Conservation (phyloP, 495 filamentous ascomycete genomes). For the Tuber brumale region DNA sequence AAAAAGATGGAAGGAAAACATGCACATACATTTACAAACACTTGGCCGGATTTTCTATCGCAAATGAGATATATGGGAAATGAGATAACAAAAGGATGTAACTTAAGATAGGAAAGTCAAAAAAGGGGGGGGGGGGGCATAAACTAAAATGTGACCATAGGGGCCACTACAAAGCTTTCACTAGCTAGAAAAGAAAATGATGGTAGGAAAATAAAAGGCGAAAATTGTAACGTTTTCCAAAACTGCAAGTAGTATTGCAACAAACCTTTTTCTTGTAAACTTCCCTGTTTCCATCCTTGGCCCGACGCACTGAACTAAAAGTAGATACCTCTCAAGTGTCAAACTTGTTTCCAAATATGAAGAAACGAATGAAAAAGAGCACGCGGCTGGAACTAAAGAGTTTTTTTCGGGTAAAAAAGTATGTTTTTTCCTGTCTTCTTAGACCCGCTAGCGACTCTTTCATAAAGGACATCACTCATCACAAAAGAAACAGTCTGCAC, state of each 20-base stretch:
- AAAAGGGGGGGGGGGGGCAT: too few relatives aligned
- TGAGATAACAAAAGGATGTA: neutral
- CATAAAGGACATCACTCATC: slow-evolving; percentile 34
- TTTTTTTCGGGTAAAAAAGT: slow-evolving; percentile 20
- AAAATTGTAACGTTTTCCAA: slow-evolving; percentile 25
- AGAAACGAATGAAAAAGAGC: slow-evolving; percentile 30
- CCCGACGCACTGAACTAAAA: slow-evolving; percentile 19
- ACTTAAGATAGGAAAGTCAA: neutral
- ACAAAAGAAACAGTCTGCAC: slow-evolving; percentile 19
- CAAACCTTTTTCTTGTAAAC: slow-evolving; percentile 7
- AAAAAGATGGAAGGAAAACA: neutral
- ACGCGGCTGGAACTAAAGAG: slow-evolving; percentile 19
- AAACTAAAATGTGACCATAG: neutral
- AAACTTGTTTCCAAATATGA: slow-evolving; percentile 26
- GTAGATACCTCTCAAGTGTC: slow-evolving; percentile 34
- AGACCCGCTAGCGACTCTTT: slow-evolving; percentile 22
- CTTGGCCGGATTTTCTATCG: neutral
- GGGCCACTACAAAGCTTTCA: neutral
- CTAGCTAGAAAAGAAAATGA: slow-evolving; percentile 6
- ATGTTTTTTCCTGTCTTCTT: slow-evolving; percentile 30
- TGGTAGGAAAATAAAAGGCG: neutral
- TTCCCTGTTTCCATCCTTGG: slow-evolving; percentile 6
- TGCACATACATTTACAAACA: neutral
- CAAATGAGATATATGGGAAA: neutral
- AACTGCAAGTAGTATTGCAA: slow-evolving; percentile 10